Evolutionary conservation across 169 alveolate genomes (phyloP).

Genomic region (Eimeria tenella): DNA sequence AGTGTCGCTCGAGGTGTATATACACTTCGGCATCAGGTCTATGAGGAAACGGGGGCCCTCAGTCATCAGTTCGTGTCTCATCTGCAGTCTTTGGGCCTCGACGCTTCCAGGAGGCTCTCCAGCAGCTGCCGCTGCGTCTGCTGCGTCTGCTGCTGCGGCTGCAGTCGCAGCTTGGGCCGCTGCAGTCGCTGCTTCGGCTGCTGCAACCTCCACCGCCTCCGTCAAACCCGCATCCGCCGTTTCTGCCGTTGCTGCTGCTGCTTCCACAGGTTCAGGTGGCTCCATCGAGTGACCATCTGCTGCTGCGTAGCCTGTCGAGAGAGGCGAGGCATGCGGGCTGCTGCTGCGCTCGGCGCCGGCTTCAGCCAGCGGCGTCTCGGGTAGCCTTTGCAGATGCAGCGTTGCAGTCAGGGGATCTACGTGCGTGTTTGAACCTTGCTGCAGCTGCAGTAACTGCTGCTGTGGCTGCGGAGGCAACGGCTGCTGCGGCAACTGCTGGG

Average conservation of each 20-base stretch:
- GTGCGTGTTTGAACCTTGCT: constrained; percentile 4
- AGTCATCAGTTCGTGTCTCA: constrained; percentile 42
- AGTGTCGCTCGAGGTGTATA: constrained; percentile 59
- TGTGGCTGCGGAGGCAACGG: not conserved
- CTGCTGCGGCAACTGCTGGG: not conserved
- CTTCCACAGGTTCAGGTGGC: not conserved
- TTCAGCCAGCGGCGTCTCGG: constrained; percentile 22
- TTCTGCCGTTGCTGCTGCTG: not conserved
- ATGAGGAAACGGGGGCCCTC: constrained; percentile 50
- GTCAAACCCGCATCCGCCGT: constrained; percentile 40
- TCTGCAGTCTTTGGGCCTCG: constrained; percentile 62
- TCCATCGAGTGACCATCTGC: not conserved
- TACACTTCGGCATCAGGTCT: constrained; percentile 59
- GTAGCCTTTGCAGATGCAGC: not conserved
- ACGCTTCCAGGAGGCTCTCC: constrained; percentile 62
- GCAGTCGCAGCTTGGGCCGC: constrained; percentile 52
- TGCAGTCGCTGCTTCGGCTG: constrained; percentile 61
- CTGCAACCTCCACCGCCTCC: constrained; percentile 56
- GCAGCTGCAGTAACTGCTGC: constrained; percentile 6
- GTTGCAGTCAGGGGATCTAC: constrained; percentile 34
- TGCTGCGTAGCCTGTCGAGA: not conserved
- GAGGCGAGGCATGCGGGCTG: constrained; percentile 18
- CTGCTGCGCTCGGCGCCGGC: constrained; percentile 14
- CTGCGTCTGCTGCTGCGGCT: constrained; percentile 57
- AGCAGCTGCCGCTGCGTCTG: constrained; percentile 64